These are phyloP conservation scores for Sporothrix mexicana DNA, from an alignment of 2,329 filamentous ascomycete genomes.

Conservation along the genomic window DNA sequence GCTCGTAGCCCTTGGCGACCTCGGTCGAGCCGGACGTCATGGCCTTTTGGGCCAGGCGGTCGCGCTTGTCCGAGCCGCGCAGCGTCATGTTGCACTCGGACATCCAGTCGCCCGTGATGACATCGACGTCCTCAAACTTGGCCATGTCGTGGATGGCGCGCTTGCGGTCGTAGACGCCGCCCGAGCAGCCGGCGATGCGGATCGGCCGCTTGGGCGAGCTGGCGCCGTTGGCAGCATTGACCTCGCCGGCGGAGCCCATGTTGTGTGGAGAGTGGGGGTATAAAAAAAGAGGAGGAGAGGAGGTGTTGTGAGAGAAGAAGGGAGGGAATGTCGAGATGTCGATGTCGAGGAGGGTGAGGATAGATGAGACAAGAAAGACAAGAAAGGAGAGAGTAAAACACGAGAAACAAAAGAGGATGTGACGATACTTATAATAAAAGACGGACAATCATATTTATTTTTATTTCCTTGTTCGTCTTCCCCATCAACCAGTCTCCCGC, in stretches of 20 bases:
- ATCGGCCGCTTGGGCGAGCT: conserved; percentile 40
- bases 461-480: neutral
- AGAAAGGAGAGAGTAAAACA: neutral
- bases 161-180: conserved; percentile 51
- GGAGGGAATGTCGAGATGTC: neutral
- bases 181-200: conserved; percentile 43
- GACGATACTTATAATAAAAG: conserved; percentile 21
- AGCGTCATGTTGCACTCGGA: conserved; percentile 46
- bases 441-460: neutral
- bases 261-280: neutral
- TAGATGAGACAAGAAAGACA: neutral
- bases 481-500: neutral
- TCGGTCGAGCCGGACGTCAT: conserved; percentile 41
- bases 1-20: conserved; percentile 46
- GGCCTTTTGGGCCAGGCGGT: conserved; percentile 36
- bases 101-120: conserved; percentile 46
- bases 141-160: conserved; percentile 48
- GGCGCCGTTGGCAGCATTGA: conserved; percentile 31
- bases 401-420: neutral
- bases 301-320: neutral
- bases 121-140: conserved; percentile 43
- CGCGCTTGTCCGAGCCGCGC: conserved; percentile 42
- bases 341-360: neutral
- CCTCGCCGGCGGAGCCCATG: conserved; percentile 33
- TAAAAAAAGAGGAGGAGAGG: no score